These are phyloP conservation scores for Vitellaria paradoxa DNA, from an alignment of 179 eudicot species.

Conservation along the genomic window DNA sequence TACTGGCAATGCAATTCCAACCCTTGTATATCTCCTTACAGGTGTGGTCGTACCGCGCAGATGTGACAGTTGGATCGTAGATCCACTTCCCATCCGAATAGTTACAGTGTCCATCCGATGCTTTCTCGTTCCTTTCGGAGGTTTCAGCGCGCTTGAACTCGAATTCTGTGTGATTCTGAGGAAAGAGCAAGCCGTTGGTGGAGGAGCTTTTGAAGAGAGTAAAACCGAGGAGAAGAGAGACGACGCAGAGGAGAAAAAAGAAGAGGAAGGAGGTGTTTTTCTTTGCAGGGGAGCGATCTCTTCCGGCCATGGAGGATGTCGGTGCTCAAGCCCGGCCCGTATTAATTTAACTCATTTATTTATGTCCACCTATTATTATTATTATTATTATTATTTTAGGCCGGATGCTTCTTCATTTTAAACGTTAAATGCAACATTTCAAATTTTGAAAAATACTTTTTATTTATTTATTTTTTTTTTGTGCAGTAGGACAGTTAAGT, in stretches of 20 bases:
- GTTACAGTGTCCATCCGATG: slow-evolving; percentile 37
- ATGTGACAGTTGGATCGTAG: slow-evolving; percentile 51
- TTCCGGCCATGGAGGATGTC: slow-evolving; percentile 27
- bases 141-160: neutral
- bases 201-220: slow-evolving; percentile 40
- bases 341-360: neutral
- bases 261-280: slow-evolving; percentile 25
- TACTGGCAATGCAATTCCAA: slow-evolving; percentile 74
- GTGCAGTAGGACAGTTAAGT: too few species aligned
- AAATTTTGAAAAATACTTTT: too few species aligned
- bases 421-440: too few species aligned
- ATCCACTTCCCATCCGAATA: slow-evolving; percentile 69
- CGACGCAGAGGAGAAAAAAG: slow-evolving; percentile 45
- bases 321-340: slow-evolving; percentile 13
- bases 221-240: slow-evolving; percentile 42
- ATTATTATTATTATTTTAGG: too few species aligned
- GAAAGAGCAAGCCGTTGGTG: slow-evolving; percentile 5
- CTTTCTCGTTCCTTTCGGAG: neutral
- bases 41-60: slow-evolving; percentile 59
- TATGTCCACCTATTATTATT: too few species aligned
- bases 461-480: too few species aligned
- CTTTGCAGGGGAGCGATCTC: slow-evolving; percentile 27
- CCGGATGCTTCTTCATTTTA: too few species aligned
- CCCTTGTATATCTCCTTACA: slow-evolving; percentile 95
- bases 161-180: slow-evolving; percentile 3